These are phyloP conservation scores for Clavispora phyllophila DNA, from an alignment of 805 yeast species.

Conservation along the genomic window DNA sequence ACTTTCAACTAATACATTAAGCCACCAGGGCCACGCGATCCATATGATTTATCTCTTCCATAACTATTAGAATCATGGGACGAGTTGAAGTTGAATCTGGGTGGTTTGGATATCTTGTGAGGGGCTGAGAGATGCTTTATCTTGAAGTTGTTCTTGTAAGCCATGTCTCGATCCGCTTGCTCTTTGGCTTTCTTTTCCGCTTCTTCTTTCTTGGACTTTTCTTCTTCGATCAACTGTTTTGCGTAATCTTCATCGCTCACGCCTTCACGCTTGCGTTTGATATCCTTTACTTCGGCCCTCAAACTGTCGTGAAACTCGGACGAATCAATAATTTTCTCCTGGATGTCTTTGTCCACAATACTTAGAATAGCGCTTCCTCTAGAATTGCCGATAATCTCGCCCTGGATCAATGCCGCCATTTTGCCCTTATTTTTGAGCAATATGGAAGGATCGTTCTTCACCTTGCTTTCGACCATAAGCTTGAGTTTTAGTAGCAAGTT, in stretches of 20 bases:
- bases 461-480: conserved; percentile 41
- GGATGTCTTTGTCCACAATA: conserved; percentile 41
- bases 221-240: conserved; percentile 19
- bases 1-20: conserved; percentile 1
- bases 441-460: conserved; percentile 44
- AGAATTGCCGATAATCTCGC: conserved; percentile 35
- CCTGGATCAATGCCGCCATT: conserved; percentile 48
- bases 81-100: conserved; percentile 24
- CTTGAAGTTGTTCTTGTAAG: conserved; percentile 25
- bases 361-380: conserved; percentile 24
- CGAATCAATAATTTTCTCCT: conserved; percentile 39
- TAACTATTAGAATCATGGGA: conserved; percentile 4
- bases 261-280: conserved; percentile 27
- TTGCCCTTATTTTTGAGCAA: conserved; percentile 46
- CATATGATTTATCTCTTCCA: not conserved
- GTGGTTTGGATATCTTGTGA: conserved; percentile 31
- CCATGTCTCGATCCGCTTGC: conserved; percentile 15
- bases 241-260: conserved; percentile 38
- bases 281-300: conserved; percentile 28
- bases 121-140: conserved; percentile 19
- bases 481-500: conserved; percentile 36
- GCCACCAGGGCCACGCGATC: conserved; percentile 1
- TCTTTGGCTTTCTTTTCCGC: conserved; percentile 12
- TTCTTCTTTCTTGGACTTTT: conserved; percentile 14
- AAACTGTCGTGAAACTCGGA: conserved; percentile 34